Evolutionary conservation across 768 basidiomycete genomes (phyloP).

Genomic region (Kwoniella newhampshirensis): DNA sequence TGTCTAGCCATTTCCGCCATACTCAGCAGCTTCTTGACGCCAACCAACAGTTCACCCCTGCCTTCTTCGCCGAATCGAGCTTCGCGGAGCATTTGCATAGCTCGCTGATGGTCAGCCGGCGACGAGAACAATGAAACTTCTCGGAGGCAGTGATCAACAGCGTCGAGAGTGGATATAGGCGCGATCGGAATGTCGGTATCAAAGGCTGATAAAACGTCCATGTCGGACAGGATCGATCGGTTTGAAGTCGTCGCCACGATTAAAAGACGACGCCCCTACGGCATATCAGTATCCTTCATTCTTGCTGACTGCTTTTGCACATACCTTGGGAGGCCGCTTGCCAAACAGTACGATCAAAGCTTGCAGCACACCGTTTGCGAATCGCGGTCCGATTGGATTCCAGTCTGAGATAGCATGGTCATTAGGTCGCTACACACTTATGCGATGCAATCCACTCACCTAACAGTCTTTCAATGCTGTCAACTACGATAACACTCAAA

Average conservation of each 20-base stretch:
- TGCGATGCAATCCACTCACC: conserved; percentile 60
- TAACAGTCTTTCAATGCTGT: conserved; percentile 86
- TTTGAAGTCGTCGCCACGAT: conserved; percentile 91
- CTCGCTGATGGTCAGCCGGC: conserved; percentile 57
- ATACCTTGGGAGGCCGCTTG: conserved; percentile 86
- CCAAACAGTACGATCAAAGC: conserved; percentile 81
- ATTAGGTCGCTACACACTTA: neutral
- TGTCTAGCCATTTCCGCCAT: conserved; percentile 95
- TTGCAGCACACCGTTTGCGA: conserved; percentile 91
- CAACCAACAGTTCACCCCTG: conserved; percentile 65
- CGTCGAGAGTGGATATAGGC: conserved; percentile 68
- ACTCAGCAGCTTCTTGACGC: conserved; percentile 89
- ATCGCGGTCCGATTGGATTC: conserved; percentile 94
- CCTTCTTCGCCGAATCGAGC: conserved; percentile 67
- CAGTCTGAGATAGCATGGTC: conserved; percentile 64
- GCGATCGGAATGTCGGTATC: conserved; percentile 83
- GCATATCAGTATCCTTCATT: neutral
- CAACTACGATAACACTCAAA: conserved; percentile 90
- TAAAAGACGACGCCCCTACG: conserved; percentile 81
- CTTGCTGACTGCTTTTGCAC: conserved; percentile 12
- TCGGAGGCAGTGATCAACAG: conserved; percentile 72
- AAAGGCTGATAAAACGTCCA: conserved; percentile 85
- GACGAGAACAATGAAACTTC: conserved; percentile 75
- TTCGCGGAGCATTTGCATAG: conserved; percentile 67
- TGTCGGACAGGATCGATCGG: conserved; percentile 76